These are phyloP conservation scores for Endocalyx cinctus DNA, from an alignment of 2,329 filamentous ascomycete species.

Conservation along the genomic window DNA sequence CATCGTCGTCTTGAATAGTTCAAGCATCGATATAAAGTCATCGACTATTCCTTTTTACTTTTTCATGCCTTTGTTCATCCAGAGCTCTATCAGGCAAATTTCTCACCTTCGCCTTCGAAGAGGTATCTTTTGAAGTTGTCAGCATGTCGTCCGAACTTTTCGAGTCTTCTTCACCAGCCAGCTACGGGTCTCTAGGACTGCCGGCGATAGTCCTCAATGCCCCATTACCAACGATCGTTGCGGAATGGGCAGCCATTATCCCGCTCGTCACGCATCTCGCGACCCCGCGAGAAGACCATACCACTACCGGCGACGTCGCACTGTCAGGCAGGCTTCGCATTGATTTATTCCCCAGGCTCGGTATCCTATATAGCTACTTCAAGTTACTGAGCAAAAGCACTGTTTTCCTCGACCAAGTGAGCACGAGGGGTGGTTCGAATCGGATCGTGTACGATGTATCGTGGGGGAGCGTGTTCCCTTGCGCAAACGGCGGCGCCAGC, in stretches of 20 bases:
- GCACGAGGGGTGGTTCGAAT: constrained; percentile 3
- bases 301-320: constrained; percentile 4
- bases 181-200: too few relatives aligned
- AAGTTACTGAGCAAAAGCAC: constrained; percentile 1
- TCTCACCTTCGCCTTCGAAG: too few relatives aligned
- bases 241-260: constrained; percentile 6
- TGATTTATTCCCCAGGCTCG: constrained; percentile 3
- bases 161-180: too few relatives aligned
- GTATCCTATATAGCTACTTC: constrained; percentile 1
- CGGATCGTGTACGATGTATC: constrained; percentile 20
- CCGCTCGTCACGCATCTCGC: constrained; percentile 6
- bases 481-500: constrained; percentile 20
- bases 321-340: constrained; percentile 1
- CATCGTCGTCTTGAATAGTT: too few relatives aligned
- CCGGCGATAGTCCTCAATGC: too few relatives aligned
- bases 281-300: constrained; percentile 4
- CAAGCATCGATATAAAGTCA: too few relatives aligned
- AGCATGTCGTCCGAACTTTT: too few relatives aligned
- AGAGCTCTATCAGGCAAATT: too few relatives aligned
- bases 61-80: too few relatives aligned
- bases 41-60: too few relatives aligned
- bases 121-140: too few relatives aligned
- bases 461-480: constrained; percentile 22
- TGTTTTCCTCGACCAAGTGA: constrained; percentile 4
- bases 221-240: too few relatives aligned